phyloP scores from a whole-genome alignment of 441 rosid genomes.

The Pelargonium citronellum region DNA sequence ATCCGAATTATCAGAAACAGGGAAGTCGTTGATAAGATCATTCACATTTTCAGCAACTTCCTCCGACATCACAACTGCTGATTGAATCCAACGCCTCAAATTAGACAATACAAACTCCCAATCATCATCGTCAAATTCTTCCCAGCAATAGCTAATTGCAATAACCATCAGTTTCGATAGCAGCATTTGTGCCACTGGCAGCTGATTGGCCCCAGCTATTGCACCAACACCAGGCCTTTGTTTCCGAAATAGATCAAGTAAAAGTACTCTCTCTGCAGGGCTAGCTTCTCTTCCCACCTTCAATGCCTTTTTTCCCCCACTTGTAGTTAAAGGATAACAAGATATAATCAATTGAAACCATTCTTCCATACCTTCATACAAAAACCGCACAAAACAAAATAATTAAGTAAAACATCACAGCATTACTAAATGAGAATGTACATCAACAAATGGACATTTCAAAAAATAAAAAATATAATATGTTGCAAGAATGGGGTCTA shows the following conservation, averaged over 20 bases:
- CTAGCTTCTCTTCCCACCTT: constrained; percentile 51
- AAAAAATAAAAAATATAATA: not conserved
- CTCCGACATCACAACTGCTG: constrained; percentile 85
- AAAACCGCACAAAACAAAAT: constrained; percentile 13
- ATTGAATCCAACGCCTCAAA: constrained; percentile 71
- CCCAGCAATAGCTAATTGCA: constrained; percentile 81
- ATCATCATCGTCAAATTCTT: constrained; percentile 72
- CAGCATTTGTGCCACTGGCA: constrained; percentile 49
- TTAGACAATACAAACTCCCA: constrained; percentile 73
- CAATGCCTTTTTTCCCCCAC: constrained; percentile 38
- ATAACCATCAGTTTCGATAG: constrained; percentile 61
- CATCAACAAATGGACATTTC: constrained; percentile 9
- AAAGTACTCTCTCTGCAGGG: constrained; percentile 49
- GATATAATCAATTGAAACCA: constrained; percentile 79
- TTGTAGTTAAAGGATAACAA: constrained; percentile 66
- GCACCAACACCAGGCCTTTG: constrained; percentile 50
- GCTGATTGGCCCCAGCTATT: constrained; percentile 37
- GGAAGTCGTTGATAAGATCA: constrained; percentile 38
- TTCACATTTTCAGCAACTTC: constrained; percentile 74
- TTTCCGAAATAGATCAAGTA: constrained; percentile 72
- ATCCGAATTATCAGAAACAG: constrained; percentile 40
- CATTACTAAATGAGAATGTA: not conserved
- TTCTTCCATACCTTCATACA: constrained; percentile 64
- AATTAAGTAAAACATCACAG: not conserved
- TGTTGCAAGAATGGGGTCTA: not conserved